phyloP scores from a whole-genome alignment of 73 alveolate species.

The Paramecium biaurelia region DNA sequence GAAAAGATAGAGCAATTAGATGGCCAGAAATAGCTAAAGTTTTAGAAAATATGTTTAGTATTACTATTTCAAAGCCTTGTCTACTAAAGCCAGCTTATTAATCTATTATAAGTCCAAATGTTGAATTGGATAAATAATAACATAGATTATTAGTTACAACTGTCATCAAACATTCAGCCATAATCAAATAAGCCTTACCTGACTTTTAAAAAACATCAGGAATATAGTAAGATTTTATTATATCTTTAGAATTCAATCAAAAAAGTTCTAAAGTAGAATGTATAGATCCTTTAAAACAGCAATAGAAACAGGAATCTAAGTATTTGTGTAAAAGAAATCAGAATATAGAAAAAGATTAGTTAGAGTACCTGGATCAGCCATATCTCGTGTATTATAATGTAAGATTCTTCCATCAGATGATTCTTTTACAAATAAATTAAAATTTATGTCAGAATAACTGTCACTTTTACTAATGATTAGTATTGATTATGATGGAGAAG shows the following conservation, averaged over 20 bases:
- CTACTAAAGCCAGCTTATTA: background rate
- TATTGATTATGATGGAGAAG: background rate
- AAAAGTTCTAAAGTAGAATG: background rate
- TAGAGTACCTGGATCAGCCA: background rate
- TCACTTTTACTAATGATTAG: background rate
- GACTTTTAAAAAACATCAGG: background rate
- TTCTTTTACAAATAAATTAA: background rate
- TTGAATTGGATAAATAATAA: background rate
- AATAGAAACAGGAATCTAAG: background rate
- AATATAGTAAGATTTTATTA: background rate
- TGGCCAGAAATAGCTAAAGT: background rate
- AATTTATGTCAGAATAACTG: background rate
- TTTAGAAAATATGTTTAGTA: background rate
- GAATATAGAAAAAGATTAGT: background rate
- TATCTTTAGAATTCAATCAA: background rate
- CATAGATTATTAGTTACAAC: background rate
- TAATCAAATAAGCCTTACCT: background rate
- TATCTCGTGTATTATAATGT: background rate
- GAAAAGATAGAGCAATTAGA: background rate
- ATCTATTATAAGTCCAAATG: background rate
- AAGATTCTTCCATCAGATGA: background rate
- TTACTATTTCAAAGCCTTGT: background rate
- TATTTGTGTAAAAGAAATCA: background rate
- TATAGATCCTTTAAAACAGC: background rate
- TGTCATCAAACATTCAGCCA: background rate